Conservation (phyloP, 2,329 filamentous ascomycete species). For the Achaetomium macrosporum region DNA sequence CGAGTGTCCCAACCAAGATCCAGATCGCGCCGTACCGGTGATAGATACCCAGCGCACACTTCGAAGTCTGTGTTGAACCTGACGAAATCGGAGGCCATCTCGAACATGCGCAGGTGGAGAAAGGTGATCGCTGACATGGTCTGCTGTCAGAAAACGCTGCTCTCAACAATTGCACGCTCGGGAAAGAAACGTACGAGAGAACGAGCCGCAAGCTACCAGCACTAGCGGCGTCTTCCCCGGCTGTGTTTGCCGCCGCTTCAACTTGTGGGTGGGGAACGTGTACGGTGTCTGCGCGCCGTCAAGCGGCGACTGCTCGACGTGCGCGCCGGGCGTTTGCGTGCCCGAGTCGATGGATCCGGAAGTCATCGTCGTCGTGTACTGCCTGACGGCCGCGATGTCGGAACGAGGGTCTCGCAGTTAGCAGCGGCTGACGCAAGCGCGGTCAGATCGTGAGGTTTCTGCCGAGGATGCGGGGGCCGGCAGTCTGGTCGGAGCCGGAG, state of each 20-base stretch:
- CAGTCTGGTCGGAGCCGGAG: not conserved
- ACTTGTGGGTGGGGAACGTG: constrained; percentile 26
- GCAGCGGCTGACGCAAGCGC: constrained; percentile 6
- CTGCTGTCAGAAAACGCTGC: constrained; percentile 3
- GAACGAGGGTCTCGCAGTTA: not conserved
- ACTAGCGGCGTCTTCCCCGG: constrained; percentile 31
- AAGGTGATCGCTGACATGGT: constrained; percentile 23
- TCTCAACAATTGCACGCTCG: not conserved
- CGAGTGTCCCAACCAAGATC: not conserved
- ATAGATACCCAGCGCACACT: constrained; percentile 78
- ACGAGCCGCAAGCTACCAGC: constrained; percentile 33
- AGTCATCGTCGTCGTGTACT: constrained; percentile 4
- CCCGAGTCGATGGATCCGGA: constrained; percentile 8
- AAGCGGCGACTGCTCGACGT: constrained; percentile 1
- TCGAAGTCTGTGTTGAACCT: constrained; percentile 54
- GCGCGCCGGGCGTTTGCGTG: constrained; percentile 9
- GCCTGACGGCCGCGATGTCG: not conserved
- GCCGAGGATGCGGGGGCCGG: constrained; percentile 18
- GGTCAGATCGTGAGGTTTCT: not conserved
- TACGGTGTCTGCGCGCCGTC: constrained; percentile 19
- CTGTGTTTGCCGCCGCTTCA: constrained; percentile 24
- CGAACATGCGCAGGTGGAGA: constrained; percentile 34
- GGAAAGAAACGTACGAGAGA: constrained; percentile 26
- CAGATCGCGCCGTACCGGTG: constrained; percentile 44
- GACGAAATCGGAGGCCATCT: constrained; percentile 35